Evolutionary conservation across 2,329 filamentous ascomycete genomes (phyloP), one percentile per base, ranked within the genome.

Genomic region (Fusarium stilboides): DNA sequence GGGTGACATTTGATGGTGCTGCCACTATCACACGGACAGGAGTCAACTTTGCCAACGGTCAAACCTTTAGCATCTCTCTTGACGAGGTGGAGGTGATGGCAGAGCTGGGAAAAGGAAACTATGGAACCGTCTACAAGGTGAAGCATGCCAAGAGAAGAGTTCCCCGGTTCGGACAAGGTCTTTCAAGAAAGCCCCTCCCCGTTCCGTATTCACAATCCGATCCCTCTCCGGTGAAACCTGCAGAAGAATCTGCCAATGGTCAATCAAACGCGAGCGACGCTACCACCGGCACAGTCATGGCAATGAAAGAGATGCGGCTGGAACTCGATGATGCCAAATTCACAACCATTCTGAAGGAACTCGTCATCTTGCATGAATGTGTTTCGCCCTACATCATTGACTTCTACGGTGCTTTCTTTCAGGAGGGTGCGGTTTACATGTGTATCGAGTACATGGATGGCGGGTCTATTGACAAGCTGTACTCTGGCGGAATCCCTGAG

Each of bases 391-490:
- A 95, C 80, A 98, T 99, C 72, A 96, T 99, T 79, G 95, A 99
- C 77, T 99, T 99, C 76, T 99, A 98, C 78, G 96, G 96, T 1
- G 96, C 96, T 7, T 99, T 99, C 79, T 99, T 98, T 85, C 96
- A 99, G 77, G 96, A 99, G 82, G 95, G 96, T 28, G 96, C 96
- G 1, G 96, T 99, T 3, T 99, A 99, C 80, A 98, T 99, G 79
- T 99, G 96, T 81, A 97, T 99, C 79, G 96, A 99, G 81, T 97
- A 94, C 81, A 99, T 99, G 96, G 94, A 99, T 77, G 96, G 96
- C 46, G 96, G 96, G 9, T 98, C 94, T 37, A 94, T 98, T 76
- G 96, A 99, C 84, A 98, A 98, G 80, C 83, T 99, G 14, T 99
- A 99, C 78, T 88, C 88, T 13, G 93, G 94, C 62, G 96, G 96